Base-by-base conservation (phyloP, 2,329 filamentous ascomycete species). In the Aspergillus oerlinghausenensis region DNA sequence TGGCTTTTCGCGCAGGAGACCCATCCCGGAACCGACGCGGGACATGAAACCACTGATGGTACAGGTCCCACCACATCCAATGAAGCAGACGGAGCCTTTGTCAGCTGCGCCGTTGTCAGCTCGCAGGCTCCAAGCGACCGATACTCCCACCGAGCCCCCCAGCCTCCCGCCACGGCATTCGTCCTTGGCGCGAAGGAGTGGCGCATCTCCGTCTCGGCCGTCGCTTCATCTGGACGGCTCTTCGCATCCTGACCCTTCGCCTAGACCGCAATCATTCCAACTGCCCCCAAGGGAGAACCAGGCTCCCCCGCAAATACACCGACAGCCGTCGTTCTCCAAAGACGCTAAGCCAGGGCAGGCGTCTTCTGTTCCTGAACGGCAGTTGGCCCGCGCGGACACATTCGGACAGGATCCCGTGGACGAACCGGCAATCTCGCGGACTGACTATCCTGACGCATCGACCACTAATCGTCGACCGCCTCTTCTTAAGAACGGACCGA, bases 391-490 rank as follows among this genome's bases (percentile, higher is more conserved):
- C 19, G 63, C 68, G 4, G 76, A 80, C 52, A 79, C 81, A 50
- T 82, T 80, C 6, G 81, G 83, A 57, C 81, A 82, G 7, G 78
- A 82, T 26, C 67, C 69, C 5, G 63, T 70, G 0, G 81, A 81
- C 32, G 82, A 84, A 43, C 70, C 81, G 1, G 71, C 80, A 14
- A 79, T 84, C 10, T 73, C 78, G 51, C 77, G 77, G 21, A 83
- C 82, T 8, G 84, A 89, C 51, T 97, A 90, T 70, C 94, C 94
- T 0, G 92, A 99, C 73, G 80, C 88, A 1, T 90, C 91, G 1
- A 87, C 88, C 62, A 85, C 90, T 2, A 99, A 97, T 69, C 85
- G 94, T 51, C 84, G 92, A 50, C 88, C 90, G 17, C 94, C 94
- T 0, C 83, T 82, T 52, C 85, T 90, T 64, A 88, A 86, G 64